Percentiles rank a stretch among this genome's conserved stretches.
Evolutionary conservation across 768 basidiomycete species (phyloP).

Genomic region (Rhodotorula sphaerocarpa): DNA sequence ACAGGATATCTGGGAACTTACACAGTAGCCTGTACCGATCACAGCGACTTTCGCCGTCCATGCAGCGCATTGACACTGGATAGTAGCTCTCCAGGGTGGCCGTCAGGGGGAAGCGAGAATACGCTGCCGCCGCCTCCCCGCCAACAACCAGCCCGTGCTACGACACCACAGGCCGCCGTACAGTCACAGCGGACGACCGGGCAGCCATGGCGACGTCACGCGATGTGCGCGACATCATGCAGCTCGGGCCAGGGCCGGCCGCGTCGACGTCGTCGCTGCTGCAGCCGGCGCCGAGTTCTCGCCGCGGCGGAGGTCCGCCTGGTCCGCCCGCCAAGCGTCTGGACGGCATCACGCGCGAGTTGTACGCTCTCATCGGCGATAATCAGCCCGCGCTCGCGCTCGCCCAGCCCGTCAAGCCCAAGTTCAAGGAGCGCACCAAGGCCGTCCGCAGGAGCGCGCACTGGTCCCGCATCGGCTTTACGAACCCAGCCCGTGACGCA

Average conservation of each 20-base stretch:
- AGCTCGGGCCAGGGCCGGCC: slow-evolving; percentile 48
- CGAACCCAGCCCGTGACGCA: slow-evolving; percentile 19
- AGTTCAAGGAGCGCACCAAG: slow-evolving; percentile 69
- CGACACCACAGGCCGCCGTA: too few species aligned
- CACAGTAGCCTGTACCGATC: too few species aligned
- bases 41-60: too few species aligned
- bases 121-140: too few species aligned
- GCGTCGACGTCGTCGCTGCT: slow-evolving; percentile 24
- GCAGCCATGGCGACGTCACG: slow-evolving; percentile 44
- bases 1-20: too few species aligned
- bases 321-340: slow-evolving; percentile 43
- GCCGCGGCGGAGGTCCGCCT: slow-evolving; percentile 37
- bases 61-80: too few species aligned
- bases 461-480: slow-evolving; percentile 26
- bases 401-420: slow-evolving; percentile 60
- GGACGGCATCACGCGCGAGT: slow-evolving; percentile 83
- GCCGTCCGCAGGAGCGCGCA: slow-evolving; percentile 46
- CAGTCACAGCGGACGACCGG: too few species aligned
- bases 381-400: slow-evolving; percentile 76
- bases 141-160: too few species aligned
- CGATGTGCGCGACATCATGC: slow-evolving; percentile 76
- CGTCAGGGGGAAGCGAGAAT: too few species aligned
- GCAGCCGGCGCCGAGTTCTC: too few species aligned
- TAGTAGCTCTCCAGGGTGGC: too few species aligned
- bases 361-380: slow-evolving; percentile 90